Evolutionary conservation across 805 yeast genomes (phyloP).

Genomic region (Candida arabinofermentans): DNA sequence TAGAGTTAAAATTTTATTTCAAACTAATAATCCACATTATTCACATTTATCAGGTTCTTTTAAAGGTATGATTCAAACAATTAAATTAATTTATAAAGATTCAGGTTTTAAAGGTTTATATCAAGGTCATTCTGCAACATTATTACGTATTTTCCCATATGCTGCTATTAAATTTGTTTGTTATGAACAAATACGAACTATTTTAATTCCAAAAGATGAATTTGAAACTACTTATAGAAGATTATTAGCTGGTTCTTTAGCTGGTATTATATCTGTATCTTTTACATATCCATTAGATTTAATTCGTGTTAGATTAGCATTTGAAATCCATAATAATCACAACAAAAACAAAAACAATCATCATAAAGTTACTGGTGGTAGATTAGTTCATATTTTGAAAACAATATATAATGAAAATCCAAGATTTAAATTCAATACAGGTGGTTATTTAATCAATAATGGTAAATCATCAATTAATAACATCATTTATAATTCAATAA

Average conservation of each 20-base stretch:
- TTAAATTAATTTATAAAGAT: constrained; percentile 52
- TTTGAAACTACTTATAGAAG: constrained; percentile 81
- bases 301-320: constrained; percentile 87
- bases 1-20: constrained; percentile 90
- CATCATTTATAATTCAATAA: constrained; percentile 23
- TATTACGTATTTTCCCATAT: constrained; percentile 88
- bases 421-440: constrained; percentile 25
- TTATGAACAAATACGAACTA: constrained; percentile 83
- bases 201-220: constrained; percentile 68
- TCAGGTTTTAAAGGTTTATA: constrained; percentile 82
- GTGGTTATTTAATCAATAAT: constrained; percentile 22
- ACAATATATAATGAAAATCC: constrained; percentile 29
- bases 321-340: constrained; percentile 53
- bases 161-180: constrained; percentile 97
- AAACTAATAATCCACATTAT: constrained; percentile 90
- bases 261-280: constrained; percentile 84
- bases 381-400: constrained; percentile 23
- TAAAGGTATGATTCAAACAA: constrained; percentile 72
- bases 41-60: constrained; percentile 75
- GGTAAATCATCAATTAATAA: constrained; percentile 29
- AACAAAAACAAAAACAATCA: constrained; percentile 23
- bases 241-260: constrained; percentile 81
- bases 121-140: constrained; percentile 94
- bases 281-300: constrained; percentile 91
- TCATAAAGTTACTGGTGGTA: too few relatives aligned